Conservation (phyloP, 2,329 filamentous ascomycete genomes). For the Didymella glomerata region DNA sequence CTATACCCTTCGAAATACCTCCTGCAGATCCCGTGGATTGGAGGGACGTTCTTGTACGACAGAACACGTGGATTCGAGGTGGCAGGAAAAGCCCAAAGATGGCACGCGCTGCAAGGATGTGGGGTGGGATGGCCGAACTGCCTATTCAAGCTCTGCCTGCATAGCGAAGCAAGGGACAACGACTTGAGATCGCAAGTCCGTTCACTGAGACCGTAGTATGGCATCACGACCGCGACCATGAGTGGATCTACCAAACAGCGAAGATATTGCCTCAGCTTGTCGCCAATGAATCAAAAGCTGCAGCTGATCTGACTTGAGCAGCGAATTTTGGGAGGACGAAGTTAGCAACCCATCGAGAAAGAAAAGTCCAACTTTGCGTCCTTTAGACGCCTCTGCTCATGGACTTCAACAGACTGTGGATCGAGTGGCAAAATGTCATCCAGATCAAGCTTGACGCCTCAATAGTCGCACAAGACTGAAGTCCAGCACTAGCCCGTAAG, state of each 20-base stretch:
- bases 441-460: not conserved
- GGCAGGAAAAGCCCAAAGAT: slow-evolving; percentile 15
- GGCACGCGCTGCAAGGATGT: slow-evolving; percentile 29
- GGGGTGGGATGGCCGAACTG: slow-evolving; percentile 14
- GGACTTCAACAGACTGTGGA: not conserved
- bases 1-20: slow-evolving; percentile 28
- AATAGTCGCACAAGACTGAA: slow-evolving; percentile 8
- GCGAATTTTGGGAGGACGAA: not conserved
- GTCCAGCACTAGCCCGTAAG: not conserved
- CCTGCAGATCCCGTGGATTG: slow-evolving; percentile 32
- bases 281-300: slow-evolving; percentile 7
- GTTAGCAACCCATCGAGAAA: not conserved
- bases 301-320: not conserved
- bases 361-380: not conserved
- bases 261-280: not conserved
- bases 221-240: not conserved
- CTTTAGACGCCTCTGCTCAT: not conserved
- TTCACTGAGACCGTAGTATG: not conserved
- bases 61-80: slow-evolving; percentile 32
- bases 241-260: not conserved
- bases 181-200: not conserved
- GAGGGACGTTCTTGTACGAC: slow-evolving; percentile 33
- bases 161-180: slow-evolving; percentile 12
- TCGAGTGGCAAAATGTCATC: not conserved
- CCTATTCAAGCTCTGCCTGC: slow-evolving; percentile 13